A percentile compares a stretch with the other conserved stretches of the same genome.
Conservation (phyloP, 2,329 filamentous ascomycete genomes). For the Epichloe sibirici region DNA sequence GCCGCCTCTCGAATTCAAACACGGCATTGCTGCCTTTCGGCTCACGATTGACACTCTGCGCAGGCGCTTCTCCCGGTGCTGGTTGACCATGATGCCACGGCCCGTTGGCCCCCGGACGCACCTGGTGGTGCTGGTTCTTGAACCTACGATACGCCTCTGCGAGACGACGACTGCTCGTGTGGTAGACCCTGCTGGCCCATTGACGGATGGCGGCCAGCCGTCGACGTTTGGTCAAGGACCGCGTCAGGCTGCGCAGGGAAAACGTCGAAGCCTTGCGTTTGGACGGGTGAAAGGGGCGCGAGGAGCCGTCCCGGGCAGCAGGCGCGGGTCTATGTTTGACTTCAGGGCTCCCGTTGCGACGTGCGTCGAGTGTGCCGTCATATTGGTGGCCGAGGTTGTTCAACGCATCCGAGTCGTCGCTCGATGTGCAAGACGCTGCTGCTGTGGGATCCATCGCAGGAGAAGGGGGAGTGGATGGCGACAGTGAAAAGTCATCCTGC, state of each 20-base stretch:
- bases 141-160: slow-evolving; percentile 15
- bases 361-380: slow-evolving; percentile 13
- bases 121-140: slow-evolving; percentile 13
- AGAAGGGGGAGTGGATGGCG: background rate
- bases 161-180: slow-evolving; percentile 14
- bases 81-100: background rate
- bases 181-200: slow-evolving; percentile 17
- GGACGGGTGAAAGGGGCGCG: background rate
- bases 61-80: background rate
- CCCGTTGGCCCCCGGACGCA: background rate
- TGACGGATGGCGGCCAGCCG: slow-evolving; percentile 16
- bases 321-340: background rate
- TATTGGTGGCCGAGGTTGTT: slow-evolving; percentile 11
- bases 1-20: slow-evolving; percentile 15
- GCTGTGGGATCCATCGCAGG: background rate
- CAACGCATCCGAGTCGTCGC: slow-evolving; percentile 2
- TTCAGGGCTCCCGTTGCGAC: slow-evolving; percentile 10
- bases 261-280: slow-evolving; percentile 22
- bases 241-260: slow-evolving; percentile 17
- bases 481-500: background rate
- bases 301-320: slow-evolving; percentile 4
- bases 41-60: slow-evolving; percentile 14
- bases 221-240: slow-evolving; percentile 15
- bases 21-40: slow-evolving; percentile 12
- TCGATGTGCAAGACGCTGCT: background rate